Percentiles rank a stretch among this genome's conserved stretches.
These are phyloP conservation scores for Tetrastigma voinierianum DNA, from an alignment of 164 flowering plant genomes.

Conservation along the genomic window DNA sequence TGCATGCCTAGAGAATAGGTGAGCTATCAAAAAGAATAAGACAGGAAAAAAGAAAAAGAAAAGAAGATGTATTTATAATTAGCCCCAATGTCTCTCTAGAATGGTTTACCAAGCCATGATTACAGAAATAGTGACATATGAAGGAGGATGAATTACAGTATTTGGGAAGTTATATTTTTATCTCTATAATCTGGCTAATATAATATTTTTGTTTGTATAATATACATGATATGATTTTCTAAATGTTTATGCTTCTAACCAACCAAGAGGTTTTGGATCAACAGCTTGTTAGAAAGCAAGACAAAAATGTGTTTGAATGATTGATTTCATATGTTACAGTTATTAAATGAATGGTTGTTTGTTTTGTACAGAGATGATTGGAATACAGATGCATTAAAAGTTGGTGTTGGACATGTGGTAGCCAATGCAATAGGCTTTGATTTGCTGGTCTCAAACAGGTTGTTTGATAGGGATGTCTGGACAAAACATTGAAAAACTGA, in stretches of 20 bases:
- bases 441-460: slow-evolving; percentile 96
- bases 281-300: background rate
- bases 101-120: no score
- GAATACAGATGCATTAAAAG: slow-evolving; percentile 38
- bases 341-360: slow-evolving; percentile 1
- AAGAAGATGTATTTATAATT: no score
- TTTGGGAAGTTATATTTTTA: background rate
- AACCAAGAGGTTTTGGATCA: background rate
- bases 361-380: slow-evolving; percentile 39
- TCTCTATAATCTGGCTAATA: background rate
- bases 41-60: no score
- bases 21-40: no score
- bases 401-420: slow-evolving; percentile 54
- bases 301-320: background rate
- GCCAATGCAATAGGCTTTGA: slow-evolving; percentile 77
- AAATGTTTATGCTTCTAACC: no score
- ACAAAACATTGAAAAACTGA: slow-evolving; percentile 73
- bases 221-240: no score
- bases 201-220: no score
- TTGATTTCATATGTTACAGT: background rate
- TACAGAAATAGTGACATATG: no score
- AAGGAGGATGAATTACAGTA: no score
- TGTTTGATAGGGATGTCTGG: slow-evolving; percentile 82
- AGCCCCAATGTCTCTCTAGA: no score
- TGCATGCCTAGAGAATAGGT: no score